Base-by-base conservation (phyloP, 73 alveolate species). In the Paramecium sonneborni region DNA sequence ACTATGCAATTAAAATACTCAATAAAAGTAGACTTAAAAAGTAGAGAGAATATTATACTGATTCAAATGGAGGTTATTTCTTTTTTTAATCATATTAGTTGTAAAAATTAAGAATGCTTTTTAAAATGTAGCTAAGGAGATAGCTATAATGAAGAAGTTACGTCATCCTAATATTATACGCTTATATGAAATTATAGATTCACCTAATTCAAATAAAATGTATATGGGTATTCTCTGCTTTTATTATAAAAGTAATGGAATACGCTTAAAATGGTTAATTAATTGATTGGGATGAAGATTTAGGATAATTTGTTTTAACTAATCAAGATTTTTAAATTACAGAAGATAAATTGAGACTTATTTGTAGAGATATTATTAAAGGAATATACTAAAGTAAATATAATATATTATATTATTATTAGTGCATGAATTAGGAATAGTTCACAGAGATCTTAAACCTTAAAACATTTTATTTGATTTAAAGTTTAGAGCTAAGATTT, bases 391-490 rank as follows among this genome's bases (percentile, higher is more conserved):
- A 93, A 56, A 85, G 85, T 85, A 56, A 15, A 52, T 2, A 56
- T 26, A 69, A 0, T 8, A 0, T 26, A 35, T 5, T 18, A 23
- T 56, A 41, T n/a, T n/a, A n/a, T 30, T 39, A 35, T 72, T 3
- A 88, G 91, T 98, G 88, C 99, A 98, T 92, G 14, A 93, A 24
- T 85, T 94, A 43, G 95, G 95, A 72, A 97, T 97, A 52, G 95
- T 98, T 18, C 99, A 98, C 92, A 92, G 99, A 76, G 99, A 98
- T 93, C 93, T 98, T 18, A 98, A 98, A 58, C 99, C 99, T 15
- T 94, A 98, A 92, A 98, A 98, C 90, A 98, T 98, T 10, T 76
- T 98, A 92, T 92, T 98, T 32, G 96, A 95, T 93, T 96, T 93
- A 28, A 79, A 96, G 23, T 92, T 95, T 30, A 70, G 68, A 26